Percentiles rank a stretch among this genome's conserved stretches.
phyloP scores from a whole-genome alignment of 306 rosid species.

The Prunus fruticosa region DNA sequence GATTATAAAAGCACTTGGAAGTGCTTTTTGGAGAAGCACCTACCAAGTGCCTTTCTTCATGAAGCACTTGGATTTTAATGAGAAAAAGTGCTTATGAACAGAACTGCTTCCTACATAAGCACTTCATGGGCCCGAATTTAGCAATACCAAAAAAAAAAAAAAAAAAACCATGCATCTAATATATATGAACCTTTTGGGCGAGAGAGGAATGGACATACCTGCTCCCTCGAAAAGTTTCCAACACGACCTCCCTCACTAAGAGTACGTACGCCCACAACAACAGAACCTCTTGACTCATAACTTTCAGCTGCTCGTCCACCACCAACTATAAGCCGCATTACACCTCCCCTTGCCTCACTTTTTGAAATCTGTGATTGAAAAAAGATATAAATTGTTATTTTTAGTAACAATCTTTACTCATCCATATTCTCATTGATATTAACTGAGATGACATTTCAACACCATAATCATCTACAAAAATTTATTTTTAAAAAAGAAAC shows the following conservation, averaged over 20 bases:
- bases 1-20: no score
- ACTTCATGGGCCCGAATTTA: neutral
- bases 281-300: constrained; percentile 80
- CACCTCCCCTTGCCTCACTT: constrained; percentile 89
- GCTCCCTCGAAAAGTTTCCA: constrained; percentile 96
- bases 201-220: constrained; percentile 42
- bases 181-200: neutral
- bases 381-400: neutral
- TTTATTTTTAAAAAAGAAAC: no score
- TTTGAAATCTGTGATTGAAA: constrained; percentile 65
- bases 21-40: no score
- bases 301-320: constrained; percentile 97
- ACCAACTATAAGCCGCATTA: constrained; percentile 96
- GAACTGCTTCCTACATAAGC: no score
- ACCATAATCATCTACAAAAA: neutral
- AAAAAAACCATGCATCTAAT: neutral
- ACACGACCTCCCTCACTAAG: constrained; percentile 99
- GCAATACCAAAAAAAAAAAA: neutral
- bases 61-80: no score
- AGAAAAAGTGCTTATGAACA: no score
- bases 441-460: neutral
- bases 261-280: constrained; percentile 97
- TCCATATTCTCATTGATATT: neutral
- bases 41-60: no score
- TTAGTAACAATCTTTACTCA: neutral